Evolutionary conservation across 1,139 yeast genomes (phyloP).

Genomic region (Yamadazyma songkhlaensis): DNA sequence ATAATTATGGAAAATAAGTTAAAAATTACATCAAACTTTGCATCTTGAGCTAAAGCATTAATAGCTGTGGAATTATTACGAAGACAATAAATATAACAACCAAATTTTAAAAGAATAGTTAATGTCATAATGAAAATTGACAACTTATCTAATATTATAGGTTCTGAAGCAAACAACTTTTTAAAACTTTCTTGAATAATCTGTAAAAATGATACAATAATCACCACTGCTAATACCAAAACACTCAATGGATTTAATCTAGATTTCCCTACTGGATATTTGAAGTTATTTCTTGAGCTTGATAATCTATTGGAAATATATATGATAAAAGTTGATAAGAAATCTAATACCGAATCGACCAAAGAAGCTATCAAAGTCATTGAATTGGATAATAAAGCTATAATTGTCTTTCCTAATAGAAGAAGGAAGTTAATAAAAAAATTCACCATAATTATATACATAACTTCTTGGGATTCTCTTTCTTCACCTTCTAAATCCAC

Average conservation of each 20-base stretch:
- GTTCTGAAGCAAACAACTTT: constrained; percentile 28
- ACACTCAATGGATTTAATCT: constrained; percentile 80
- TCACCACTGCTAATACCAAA: constrained; percentile 66
- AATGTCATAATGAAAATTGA: constrained; percentile 59
- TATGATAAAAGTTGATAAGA: constrained; percentile 71
- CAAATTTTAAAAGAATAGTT: constrained; percentile 59
- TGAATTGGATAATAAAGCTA: constrained; percentile 64
- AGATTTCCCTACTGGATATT: constrained; percentile 68
- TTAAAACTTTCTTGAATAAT: constrained; percentile 64
- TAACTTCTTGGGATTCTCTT: constrained; percentile 43
- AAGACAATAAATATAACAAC: constrained; percentile 65
- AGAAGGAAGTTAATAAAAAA: constrained; percentile 59
- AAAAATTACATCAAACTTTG: constrained; percentile 73
- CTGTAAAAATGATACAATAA: constrained; percentile 69
- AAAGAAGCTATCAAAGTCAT: constrained; percentile 76
- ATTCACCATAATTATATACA: constrained; percentile 63
- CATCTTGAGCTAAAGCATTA: constrained; percentile 81
- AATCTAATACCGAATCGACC: constrained; percentile 73
- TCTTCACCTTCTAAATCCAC: constrained; percentile 26
- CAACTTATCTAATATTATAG: constrained; percentile 51
- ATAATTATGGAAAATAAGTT: constrained; percentile 66
- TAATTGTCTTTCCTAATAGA: constrained; percentile 59
- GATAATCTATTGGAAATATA: constrained; percentile 61
- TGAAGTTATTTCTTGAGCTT: constrained; percentile 45
- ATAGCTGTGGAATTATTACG: constrained; percentile 65